A percentile compares a stretch with the other conserved stretches of the same genome.
phyloP scores from a whole-genome alignment of 331 rosid species.

The Malus hybrid region DNA sequence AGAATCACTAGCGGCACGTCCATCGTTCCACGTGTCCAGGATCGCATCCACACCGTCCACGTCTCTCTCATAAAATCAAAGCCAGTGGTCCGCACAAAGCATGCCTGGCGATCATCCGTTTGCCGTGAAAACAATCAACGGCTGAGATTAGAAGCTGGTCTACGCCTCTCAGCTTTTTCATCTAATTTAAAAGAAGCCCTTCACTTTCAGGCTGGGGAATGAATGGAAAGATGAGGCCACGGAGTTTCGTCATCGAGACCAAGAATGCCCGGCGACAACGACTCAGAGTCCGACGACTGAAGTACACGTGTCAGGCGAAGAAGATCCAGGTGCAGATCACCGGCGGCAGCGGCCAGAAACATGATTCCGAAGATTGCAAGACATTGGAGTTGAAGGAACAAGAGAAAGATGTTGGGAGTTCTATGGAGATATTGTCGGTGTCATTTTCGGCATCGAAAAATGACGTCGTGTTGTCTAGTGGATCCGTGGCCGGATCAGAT shows the following conservation, averaged over 20 bases:
- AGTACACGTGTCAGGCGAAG: slow-evolving; percentile 33
- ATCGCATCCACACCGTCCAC: slow-evolving; percentile 61
- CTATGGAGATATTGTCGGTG: slow-evolving; percentile 37
- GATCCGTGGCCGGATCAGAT: background rate
- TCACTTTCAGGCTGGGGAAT: background rate
- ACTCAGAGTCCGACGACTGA: slow-evolving; percentile 33
- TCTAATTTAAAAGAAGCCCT: slow-evolving; percentile 20
- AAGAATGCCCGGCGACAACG: slow-evolving; percentile 28
- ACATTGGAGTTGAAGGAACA: background rate
- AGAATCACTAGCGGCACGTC: slow-evolving; percentile 20
- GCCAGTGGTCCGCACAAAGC: slow-evolving; percentile 16
- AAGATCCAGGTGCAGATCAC: slow-evolving; percentile 16
- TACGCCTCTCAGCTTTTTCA: background rate
- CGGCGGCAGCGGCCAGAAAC: background rate
- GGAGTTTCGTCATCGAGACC: background rate
- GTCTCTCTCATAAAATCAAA: slow-evolving; percentile 31
- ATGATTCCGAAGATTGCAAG: background rate
- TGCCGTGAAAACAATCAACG: slow-evolving; percentile 11
- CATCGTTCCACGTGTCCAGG: slow-evolving; percentile 39
- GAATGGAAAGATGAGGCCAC: background rate
- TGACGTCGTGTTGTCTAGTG: slow-evolving; percentile 3
- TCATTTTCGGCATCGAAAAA: slow-evolving; percentile 23
- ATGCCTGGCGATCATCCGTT: slow-evolving; percentile 40
- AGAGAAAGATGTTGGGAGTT: slow-evolving; percentile 6
- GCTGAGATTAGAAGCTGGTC: slow-evolving; percentile 9